A percentile compares a stretch with the other conserved stretches of the same genome.
Conservation (phyloP, 768 basidiomycete species). For the Ephemerocybe angulata region DNA sequence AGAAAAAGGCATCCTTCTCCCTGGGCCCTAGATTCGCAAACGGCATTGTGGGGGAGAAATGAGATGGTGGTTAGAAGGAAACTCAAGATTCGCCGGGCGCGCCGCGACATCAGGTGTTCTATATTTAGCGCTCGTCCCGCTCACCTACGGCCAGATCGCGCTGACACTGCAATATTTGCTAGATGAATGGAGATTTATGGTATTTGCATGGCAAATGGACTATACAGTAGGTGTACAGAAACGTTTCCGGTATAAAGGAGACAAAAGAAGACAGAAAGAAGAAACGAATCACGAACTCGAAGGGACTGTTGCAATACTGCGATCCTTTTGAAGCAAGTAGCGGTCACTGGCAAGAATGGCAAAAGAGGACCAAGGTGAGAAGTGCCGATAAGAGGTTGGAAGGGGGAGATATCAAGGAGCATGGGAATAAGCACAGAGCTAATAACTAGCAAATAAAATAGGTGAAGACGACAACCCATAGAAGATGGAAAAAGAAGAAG, state of each 20-base stretch:
- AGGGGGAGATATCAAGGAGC: conserved; percentile 2
- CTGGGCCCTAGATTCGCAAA: conserved; percentile 61
- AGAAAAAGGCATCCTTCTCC: conserved; percentile 82
- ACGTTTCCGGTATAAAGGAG: conserved; percentile 2
- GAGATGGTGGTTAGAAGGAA: background rate
- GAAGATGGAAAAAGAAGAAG: conserved; percentile 9
- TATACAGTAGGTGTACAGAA: conserved; percentile 12
- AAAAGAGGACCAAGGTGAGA: background rate
- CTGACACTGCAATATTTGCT: too few relatives aligned
- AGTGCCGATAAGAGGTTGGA: conserved; percentile 11
- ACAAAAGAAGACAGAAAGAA: background rate
- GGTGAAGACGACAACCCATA: conserved; percentile 13
- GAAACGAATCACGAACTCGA: background rate
- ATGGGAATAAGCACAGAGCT: conserved; percentile 6
- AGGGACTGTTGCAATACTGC: background rate
- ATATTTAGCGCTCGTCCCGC: conserved; percentile 5
- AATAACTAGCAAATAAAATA: conserved; percentile 31
- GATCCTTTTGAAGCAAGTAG: conserved; percentile 1
- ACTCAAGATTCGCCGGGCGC: background rate
- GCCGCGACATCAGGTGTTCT: conserved; percentile 4
- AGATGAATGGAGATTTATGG: background rate
- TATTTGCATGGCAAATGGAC: conserved; percentile 6
- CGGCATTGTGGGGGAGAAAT: conserved; percentile 45
- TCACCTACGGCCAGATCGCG: too few relatives aligned
- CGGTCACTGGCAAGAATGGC: background rate